Conservation (phyloP, 2,329 filamentous ascomycete genomes). For the Colletotrichum eremochloae region DNA sequence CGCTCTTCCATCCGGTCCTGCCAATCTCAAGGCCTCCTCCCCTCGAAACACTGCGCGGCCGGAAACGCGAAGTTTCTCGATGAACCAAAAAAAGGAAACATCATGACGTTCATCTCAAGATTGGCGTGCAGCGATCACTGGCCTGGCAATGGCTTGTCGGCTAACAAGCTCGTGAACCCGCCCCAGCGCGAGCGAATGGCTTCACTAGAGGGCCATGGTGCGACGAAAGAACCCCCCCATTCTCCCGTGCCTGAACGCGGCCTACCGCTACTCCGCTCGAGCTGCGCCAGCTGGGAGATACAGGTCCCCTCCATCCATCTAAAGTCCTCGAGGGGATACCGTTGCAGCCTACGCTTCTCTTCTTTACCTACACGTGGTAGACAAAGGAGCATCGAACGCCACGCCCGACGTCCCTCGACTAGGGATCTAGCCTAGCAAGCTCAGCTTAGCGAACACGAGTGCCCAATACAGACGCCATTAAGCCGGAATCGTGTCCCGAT, state of each 20-base stretch:
- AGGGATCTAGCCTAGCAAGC: background rate
- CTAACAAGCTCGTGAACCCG: background rate
- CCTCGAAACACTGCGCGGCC: background rate
- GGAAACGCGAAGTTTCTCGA: background rate
- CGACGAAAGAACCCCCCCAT: slow-evolving; percentile 10
- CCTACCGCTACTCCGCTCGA: background rate
- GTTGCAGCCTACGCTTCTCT: background rate
- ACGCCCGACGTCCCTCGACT: slow-evolving; percentile 20
- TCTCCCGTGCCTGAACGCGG: slow-evolving; percentile 18
- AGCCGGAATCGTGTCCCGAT: background rate
- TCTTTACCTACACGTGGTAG: slow-evolving; percentile 20
- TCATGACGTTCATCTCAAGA: slow-evolving; percentile 1
- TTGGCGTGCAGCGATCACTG: background rate
- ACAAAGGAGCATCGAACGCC: slow-evolving; percentile 13
- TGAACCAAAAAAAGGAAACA: background rate
- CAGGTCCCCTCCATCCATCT: background rate
- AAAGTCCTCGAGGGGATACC: background rate
- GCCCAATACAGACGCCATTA: background rate
- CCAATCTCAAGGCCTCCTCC: slow-evolving; percentile 10
- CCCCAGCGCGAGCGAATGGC: slow-evolving; percentile 5
- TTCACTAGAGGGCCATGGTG: slow-evolving; percentile 31
- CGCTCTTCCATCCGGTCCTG: background rate
- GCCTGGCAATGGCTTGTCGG: background rate
- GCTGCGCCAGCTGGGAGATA: background rate
- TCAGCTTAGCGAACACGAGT: background rate